phyloP scores from a whole-genome alignment of 2,329 filamentous ascomycete species.

The Colletotrichum simmondsii region DNA sequence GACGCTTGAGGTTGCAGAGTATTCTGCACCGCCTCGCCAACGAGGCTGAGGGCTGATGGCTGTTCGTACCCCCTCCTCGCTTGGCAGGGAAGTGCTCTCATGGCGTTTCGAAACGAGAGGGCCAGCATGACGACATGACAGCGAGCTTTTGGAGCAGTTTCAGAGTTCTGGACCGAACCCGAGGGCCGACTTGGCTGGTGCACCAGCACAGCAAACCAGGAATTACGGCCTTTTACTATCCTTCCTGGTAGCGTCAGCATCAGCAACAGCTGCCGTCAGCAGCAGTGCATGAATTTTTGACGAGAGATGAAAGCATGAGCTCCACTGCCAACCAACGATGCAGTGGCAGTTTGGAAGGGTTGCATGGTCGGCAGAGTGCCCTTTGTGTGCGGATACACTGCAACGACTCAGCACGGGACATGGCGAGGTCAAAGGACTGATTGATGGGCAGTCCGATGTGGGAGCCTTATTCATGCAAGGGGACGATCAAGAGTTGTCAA shows the following conservation, averaged over 20 bases:
- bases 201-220: neutral
- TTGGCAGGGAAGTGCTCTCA: conserved; percentile 15
- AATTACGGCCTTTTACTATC: neutral
- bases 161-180: conserved; percentile 1
- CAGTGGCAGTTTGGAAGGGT: conserved; percentile 1
- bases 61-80: neutral
- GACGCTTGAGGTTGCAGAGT: conserved; percentile 3
- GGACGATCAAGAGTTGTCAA: conserved; percentile 21
- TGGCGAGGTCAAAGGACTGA: conserved; percentile 4
- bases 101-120: conserved; percentile 24
- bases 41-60: conserved; percentile 1
- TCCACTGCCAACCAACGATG: conserved; percentile 1
- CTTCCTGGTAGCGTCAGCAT: neutral
- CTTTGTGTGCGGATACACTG: neutral
- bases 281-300: conserved; percentile 4
- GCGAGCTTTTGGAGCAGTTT: conserved; percentile 8
- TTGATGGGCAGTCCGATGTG: conserved; percentile 17
- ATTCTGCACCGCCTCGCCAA: conserved; percentile 17
- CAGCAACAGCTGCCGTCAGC: neutral
- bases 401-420: neutral
- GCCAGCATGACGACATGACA: conserved; percentile 21
- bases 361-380: conserved; percentile 18
- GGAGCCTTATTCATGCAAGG: conserved; percentile 30
- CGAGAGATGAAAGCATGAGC: neutral
- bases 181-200: neutral